phyloP scores from a whole-genome alignment of 352 stramenopile species.

The Blastocystis sp. region DNA sequence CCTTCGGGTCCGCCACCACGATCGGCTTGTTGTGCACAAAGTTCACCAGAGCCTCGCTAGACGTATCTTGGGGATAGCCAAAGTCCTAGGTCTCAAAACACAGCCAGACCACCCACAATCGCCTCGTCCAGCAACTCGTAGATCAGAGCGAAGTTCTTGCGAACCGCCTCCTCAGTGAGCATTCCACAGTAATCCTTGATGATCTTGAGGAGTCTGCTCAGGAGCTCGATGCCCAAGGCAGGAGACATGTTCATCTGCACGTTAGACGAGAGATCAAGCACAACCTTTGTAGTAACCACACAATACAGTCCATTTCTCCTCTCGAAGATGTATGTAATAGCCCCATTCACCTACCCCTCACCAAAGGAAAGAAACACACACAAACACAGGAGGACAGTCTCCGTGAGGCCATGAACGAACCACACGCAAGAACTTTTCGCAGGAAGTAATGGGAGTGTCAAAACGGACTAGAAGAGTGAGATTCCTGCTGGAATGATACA shows the following conservation, averaged over 20 bases:
- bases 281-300: slow-evolving; percentile 81
- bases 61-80: slow-evolving; percentile 92
- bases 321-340: slow-evolving; percentile 92
- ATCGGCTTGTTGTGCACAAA: slow-evolving; percentile 97
- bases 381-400: slow-evolving; percentile 89
- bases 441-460: slow-evolving; percentile 63
- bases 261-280: background rate
- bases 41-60: slow-evolving; percentile 90
- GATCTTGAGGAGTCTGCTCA: slow-evolving; percentile 83
- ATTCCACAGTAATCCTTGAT: slow-evolving; percentile 99
- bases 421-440: slow-evolving; percentile 96
- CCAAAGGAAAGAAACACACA: background rate
- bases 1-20: background rate
- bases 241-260: slow-evolving; percentile 83
- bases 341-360: slow-evolving; percentile 76
- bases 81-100: slow-evolving; percentile 77
- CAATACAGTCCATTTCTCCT: slow-evolving; percentile 97
- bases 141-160: slow-evolving; percentile 98
- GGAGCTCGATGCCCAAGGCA: slow-evolving; percentile 86
- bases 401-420: slow-evolving; percentile 96
- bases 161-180: slow-evolving; percentile 91
- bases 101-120: slow-evolving; percentile 66
- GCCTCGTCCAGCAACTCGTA: slow-evolving; percentile 96
- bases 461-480: slow-evolving; percentile 16
- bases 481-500: slow-evolving; percentile 64